phyloP scores from a whole-genome alignment of 352 stramenopile genomes.

The Globisporangium cederbergense region DNA sequence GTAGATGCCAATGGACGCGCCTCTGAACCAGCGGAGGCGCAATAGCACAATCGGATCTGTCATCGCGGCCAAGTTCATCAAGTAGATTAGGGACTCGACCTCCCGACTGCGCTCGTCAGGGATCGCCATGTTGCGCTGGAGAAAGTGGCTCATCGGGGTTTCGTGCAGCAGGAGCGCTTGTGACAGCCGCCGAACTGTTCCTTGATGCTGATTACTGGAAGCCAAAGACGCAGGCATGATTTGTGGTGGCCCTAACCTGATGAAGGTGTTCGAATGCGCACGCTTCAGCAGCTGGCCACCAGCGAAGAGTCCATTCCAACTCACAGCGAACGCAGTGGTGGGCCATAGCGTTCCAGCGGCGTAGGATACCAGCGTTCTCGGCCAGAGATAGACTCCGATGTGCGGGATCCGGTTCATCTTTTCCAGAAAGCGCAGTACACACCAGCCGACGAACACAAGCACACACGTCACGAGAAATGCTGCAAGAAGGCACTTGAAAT shows the following conservation, averaged over 20 bases:
- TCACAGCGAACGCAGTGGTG: conserved; percentile 10
- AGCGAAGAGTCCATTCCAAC: conserved; percentile 14
- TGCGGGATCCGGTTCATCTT: not conserved
- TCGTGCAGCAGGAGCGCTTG: conserved; percentile 12
- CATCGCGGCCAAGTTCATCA: conserved; percentile 19
- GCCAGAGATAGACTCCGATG: conserved; percentile 10
- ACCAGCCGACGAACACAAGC: conserved; percentile 3
- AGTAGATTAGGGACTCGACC: conserved; percentile 11
- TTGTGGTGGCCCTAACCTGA: not conserved
- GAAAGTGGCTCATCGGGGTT: not conserved
- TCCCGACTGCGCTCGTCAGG: conserved; percentile 1
- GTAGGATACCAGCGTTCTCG: conserved; percentile 16
- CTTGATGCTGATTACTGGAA: not conserved
- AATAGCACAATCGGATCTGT: conserved; percentile 7
- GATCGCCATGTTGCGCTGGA: not conserved
- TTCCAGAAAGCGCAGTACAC: not conserved
- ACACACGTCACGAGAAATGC: not conserved
- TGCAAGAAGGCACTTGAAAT: conserved; percentile 12
- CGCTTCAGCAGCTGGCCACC: not conserved
- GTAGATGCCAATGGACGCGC: not conserved
- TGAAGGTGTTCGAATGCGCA: not conserved
- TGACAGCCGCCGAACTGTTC: not conserved
- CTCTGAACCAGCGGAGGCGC: not conserved
- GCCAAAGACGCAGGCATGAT: not conserved
- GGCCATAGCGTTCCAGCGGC: conserved; percentile 18